A percentile compares a stretch with the other conserved stretches of the same genome.
phyloP scores from a whole-genome alignment of 176 grass and related monocot genomes.

The Aegilops tauschii region DNA sequence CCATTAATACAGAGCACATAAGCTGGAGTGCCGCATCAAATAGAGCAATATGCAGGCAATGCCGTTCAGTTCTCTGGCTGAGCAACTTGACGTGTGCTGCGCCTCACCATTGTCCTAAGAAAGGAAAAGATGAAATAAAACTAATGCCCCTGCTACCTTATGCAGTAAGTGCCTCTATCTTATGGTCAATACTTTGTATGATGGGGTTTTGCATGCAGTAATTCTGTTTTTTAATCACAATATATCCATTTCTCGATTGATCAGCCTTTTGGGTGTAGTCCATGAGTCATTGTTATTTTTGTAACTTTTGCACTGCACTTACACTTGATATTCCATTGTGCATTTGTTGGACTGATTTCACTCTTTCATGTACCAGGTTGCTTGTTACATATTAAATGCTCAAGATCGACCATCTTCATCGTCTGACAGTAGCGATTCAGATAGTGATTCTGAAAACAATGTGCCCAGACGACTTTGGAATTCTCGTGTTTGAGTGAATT shows the following conservation, averaged over 20 bases:
- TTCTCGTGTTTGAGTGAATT: not conserved
- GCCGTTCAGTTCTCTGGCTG: slow-evolving; percentile 73
- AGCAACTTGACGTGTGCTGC: slow-evolving; percentile 53
- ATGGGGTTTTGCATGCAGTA: not conserved
- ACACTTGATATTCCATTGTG: not conserved
- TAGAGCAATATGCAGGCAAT: slow-evolving; percentile 59
- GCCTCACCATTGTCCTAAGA: slow-evolving; percentile 48
- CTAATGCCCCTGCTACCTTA: slow-evolving; percentile 50
- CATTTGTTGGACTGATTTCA: not conserved
- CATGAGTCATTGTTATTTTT: not conserved
- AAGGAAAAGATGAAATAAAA: slow-evolving; percentile 41
- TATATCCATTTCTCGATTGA: not conserved
- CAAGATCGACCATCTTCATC: slow-evolving; percentile 33
- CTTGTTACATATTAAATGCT: slow-evolving; percentile 35
- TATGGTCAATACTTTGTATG: not conserved
- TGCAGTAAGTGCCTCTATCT: slow-evolving; percentile 46
- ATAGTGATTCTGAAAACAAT: slow-evolving; percentile 31
- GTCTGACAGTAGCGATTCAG: slow-evolving; percentile 26
- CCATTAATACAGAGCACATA: slow-evolving; percentile 33
- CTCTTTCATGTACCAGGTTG: slow-evolving; percentile 37
- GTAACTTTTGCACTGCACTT: not conserved
- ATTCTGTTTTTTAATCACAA: not conserved
- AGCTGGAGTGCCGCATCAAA: slow-evolving; percentile 49
- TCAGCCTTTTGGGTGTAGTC: not conserved
- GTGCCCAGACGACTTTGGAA: slow-evolving; percentile 31